Conservation (phyloP, 2,329 filamentous ascomycete species). For the Fusarium odoratissimum region DNA sequence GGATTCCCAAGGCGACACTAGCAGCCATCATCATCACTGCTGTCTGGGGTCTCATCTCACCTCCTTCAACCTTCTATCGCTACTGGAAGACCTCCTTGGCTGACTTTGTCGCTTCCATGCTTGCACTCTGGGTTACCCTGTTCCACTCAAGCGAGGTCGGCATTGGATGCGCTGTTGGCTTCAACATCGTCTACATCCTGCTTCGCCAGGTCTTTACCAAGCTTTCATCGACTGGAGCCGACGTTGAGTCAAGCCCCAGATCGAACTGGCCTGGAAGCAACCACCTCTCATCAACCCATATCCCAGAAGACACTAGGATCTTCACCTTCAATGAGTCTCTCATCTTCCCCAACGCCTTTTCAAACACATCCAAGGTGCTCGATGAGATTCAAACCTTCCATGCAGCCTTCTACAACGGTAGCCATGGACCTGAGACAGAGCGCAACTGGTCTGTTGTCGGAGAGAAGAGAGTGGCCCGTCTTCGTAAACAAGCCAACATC, state of each 20-base stretch:
- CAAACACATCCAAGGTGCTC: constrained; percentile 60
- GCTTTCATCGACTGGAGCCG: constrained; percentile 46
- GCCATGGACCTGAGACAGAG: constrained; percentile 47
- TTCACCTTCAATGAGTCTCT: constrained; percentile 68
- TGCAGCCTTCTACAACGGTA: constrained; percentile 52
- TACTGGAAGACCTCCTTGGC: constrained; percentile 74
- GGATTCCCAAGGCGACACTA: constrained; percentile 74
- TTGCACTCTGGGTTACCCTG: constrained; percentile 73
- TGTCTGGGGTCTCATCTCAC: constrained; percentile 70
- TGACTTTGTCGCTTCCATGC: constrained; percentile 72
- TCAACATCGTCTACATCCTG: constrained; percentile 71
- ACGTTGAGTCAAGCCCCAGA: constrained; percentile 47
- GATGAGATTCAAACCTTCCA: constrained; percentile 61
- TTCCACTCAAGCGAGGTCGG: constrained; percentile 71
- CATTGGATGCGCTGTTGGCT: constrained; percentile 69
- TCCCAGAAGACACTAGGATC: constrained; percentile 63
- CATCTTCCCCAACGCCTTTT: constrained; percentile 71
- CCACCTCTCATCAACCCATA: constrained; percentile 38
- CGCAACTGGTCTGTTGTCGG: constrained; percentile 67
- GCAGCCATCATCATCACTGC: constrained; percentile 75
- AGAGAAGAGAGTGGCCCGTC: constrained; percentile 58
- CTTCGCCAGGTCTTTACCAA: constrained; percentile 67
- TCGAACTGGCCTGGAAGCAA: constrained; percentile 26
- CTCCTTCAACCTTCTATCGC: constrained; percentile 68
- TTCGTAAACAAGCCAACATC: constrained; percentile 56